Base-by-base conservation (phyloP, 331 rosid genomes). In the Phaseolus coccineus region DNA sequence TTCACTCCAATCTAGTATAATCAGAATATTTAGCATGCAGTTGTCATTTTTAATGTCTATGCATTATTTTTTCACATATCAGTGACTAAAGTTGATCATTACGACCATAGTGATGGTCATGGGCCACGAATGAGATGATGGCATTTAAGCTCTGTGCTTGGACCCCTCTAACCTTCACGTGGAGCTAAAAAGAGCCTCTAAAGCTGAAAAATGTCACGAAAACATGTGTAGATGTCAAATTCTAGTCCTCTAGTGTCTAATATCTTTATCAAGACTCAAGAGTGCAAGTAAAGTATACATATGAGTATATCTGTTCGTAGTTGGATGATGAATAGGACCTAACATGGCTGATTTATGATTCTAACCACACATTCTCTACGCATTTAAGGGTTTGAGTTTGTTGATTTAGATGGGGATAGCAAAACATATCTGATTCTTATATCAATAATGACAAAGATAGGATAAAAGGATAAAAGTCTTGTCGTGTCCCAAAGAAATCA, bases 121-220 rank as follows among this genome's bases (percentile, higher is more conserved):
- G 85, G 83, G 77, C 88, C 81, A 78, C 76, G n/a, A 72, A 46
- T 46, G 53, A 39, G 5, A 73, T 66, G 25, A 81, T 31, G 59
- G 22, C 65, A 73, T 72, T 65, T 77, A 66, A 77, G 33, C 28
- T 55, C 19, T 71, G 33, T 3, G 11, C 77, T 71, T 65, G 30
- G 69, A 47, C 44, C 55, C 42, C 72, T 56, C 5, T 24, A 6
- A 57, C 51, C 69, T 46, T 71, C 24, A 72, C n/a, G 52, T 73
- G 72, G 78, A 77, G 58, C 50, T 40, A 46, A 31, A 53, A 71
- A 47, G 77, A 73, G 77, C 77, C 88, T 12, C 63, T 44, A 55
- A 51, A 22, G 44, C 35, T 46, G 76, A 42, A 85, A 70, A 50
- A 46, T 40, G 69, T 19, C 44, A 66, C 2, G 0, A 8, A 31